Base-by-base conservation (phyloP, 768 basidiomycete genomes). In the Hericium rajendrae region DNA sequence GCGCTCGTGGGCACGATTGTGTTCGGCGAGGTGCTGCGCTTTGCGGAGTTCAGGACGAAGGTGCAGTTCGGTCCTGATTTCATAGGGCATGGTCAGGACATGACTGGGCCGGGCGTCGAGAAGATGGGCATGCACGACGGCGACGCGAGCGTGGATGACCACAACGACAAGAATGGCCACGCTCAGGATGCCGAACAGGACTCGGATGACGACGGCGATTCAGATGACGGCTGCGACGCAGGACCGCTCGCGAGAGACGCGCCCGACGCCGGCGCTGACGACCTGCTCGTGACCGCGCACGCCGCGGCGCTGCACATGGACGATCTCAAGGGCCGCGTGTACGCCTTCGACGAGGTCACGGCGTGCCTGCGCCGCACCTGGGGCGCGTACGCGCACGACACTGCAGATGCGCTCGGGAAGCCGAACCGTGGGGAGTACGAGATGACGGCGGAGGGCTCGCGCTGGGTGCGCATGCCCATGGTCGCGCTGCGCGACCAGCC, bases 301-400 rank as follows among this genome's bases (percentile, higher is more conserved):
- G 66, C 69, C 15, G 66, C 68, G 0, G 64, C 72, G 6, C 73
- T 73, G 70, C 70, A 76, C 52, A 69, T 78, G 18, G 59, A 66
- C 54, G 74, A 73, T 57, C 57, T 39, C 11, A 60, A 67, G 20
- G 65, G 64, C 8, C 65, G 78, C 46, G 66, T 76, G 28, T 79
- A 80, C 62, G 64, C 68, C 0, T 76, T 78, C 50, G 70, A 68
- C 15, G 55, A 61, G 9, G 56, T 79, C 48, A 66, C 73, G 53
- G 71, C 71, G 6, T 73, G 74, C 59, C 57, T 78, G 40, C 69
- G 74, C 12, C 66, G 73, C 22, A 71, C 70, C 48, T 74, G 74
- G 74, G 55, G 54, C 2, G 69, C 65, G 22, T 37, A 22, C 37
- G 32, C 13, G 15, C 32, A 32, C 32, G 32, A 32, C 32, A 32